Evolutionary conservation across 331 rosid genomes (phyloP), one percentile per base, ranked within the genome.

Genomic region (Malus hybrid): DNA sequence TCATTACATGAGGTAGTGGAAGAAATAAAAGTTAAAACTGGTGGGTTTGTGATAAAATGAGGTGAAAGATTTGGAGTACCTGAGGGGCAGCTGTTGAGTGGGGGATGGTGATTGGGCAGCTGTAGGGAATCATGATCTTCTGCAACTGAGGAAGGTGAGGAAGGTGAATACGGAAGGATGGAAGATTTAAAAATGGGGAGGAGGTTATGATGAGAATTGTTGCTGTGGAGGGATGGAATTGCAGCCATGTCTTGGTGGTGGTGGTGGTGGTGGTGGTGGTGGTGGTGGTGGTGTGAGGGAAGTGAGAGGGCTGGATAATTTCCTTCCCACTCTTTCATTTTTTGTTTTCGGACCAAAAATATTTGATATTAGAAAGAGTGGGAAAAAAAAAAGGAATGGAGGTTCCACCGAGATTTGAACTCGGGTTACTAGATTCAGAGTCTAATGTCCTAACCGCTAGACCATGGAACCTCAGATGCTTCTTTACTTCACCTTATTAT

Each of bases 361-460:
- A 16, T 31, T 0, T 6, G 0, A 15, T 10, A 59, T 9, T 3
- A 5, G 12, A 28, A 7, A 63, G 2, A 64, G 7, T 1, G 20
- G 2, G 13, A 0, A 34, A 5, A 12, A 32, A 29, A 29, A 18
- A 14, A 16, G 10, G 8, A 19, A 4, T 11, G 6, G 16, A 89
- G 91, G 90, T 87, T 84, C 93, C 87, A 89, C 93, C 94, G 91
- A 91, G 89, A 91, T n/a, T 89, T 87, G 97, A 89, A 89, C 91
- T 87, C 91, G 91, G 94, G 94, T 87, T 87, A 87, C 90, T 87
- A 86, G 92, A 91, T 91, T 91, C 91, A 91, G 91, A 91, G 97
- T 91, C 97, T 86, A 87, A 91, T 87, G 94, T 87, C 89, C 94
- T 91, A 24, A 91, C 94, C 97, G 70, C 95, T 91, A 91, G 95